Base-by-base conservation (phyloP, 331 rosid genomes). In the Saraca asoca region DNA sequence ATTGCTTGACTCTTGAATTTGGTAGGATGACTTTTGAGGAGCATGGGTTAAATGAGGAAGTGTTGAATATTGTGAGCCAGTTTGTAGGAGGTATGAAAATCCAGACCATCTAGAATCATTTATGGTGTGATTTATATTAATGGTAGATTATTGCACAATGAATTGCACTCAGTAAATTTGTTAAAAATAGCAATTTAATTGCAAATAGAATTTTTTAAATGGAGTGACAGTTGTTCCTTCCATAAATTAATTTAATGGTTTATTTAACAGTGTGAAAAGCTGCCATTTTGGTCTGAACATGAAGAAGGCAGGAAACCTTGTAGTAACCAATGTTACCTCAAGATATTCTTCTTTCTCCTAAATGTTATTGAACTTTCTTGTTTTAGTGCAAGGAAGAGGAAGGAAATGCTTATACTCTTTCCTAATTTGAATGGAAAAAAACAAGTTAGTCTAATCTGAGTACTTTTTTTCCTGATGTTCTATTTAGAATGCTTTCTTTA, bases 261-360 rank as follows among this genome's bases (percentile, higher is more conserved):
- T 77, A 61, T 45, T 76, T 90, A 51, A 61, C 96, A 93, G 96
- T 71, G 64, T 83, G 98, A 93, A 77, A 90, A 81, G 70, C 90
- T 59, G 79, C 38, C 79, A 51, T 73, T 81, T 81, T 88, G 91
- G 95, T 76, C 88, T 38, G 92, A 78, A 43, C 88, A 85, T 64
- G 97, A 87, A 60, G 86, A 81, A 62, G 81, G 75, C 46, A 72
- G 81, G 79, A 85, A 67, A 70, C 97, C 98, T 58, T 93, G 98
- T 83, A 72, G 96, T 78, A 87, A 79, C 75, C 91, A 81, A 34
- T 93, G 97, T 66, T 86, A 83, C 88, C 97, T 93, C 69, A 70
- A 37, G 96, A 97, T 90, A 86, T 71, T 75, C 46, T 46, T 62
- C 63, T 37, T 67, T 50, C 66, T 42, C 71, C 64, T 52, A 57